Evolutionary conservation across 129 eudicot species (phyloP), one percentile per base, ranked within the genome.

Genomic region (Escallonia rubra): DNA sequence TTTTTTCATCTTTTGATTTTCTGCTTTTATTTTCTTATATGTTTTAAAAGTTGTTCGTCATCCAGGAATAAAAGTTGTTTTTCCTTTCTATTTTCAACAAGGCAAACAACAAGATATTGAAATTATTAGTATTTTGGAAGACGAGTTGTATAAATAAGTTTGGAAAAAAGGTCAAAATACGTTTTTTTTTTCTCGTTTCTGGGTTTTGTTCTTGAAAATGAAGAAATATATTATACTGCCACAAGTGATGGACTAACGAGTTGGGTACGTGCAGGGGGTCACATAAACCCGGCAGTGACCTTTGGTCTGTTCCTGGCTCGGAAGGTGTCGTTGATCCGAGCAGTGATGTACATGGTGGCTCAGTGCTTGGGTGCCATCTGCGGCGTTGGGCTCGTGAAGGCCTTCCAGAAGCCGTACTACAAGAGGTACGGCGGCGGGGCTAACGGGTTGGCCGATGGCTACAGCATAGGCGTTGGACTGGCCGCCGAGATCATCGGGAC

Each of bases 401-500:
- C 82, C 15, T 73, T 89, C 65, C 88, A 89, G 70, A 71, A 77
- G 40, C 43, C 81, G 2, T 55, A 78, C 66, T 89, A 85, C 87
- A 43, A 76, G 48, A 71, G 67, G 68, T 81, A 80, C 71, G 92
- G 92, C 38, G 96, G 96, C 45, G 96, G 90, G 12, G 92, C 92
- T 61, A 89, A 89, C 71, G 78, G 38, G 9, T 76, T 89, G 1
- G 74, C 74, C 70, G 66, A 42, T 38, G 96, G 87, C 51, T 80
- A 80, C 85, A 83, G 75, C 79, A 82, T 57, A 43, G 96, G 96
- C 48, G 79, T 79, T 34, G 96, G 92, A 16, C 56, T 85, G 8
- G 80, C 83, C 23, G 92, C 96, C 4, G 96, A 89, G 79, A 89
- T 89, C 66, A 85, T 89, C 70, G 96, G 96, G 52, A 85, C 96